phyloP scores from a whole-genome alignment of 2,329 filamentous ascomycete genomes.

The Clonostachys byssicola region DNA sequence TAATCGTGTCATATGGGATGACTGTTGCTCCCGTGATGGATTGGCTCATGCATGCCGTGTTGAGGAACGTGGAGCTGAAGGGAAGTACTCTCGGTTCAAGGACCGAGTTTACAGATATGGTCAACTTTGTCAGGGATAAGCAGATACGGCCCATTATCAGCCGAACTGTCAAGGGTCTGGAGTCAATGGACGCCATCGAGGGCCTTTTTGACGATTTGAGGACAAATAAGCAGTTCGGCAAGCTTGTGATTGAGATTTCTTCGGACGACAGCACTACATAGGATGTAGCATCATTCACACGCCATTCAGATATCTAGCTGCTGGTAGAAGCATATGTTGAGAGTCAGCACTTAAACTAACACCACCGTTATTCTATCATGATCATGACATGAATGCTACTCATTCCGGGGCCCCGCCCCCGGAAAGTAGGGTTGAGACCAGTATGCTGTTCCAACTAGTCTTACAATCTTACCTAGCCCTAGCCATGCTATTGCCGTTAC shows the following conservation, averaged over 20 bases:
- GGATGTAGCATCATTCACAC: too few relatives aligned
- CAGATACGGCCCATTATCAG: constrained; percentile 76
- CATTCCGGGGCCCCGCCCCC: too few relatives aligned
- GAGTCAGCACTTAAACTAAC: too few relatives aligned
- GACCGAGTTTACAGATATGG: constrained; percentile 87
- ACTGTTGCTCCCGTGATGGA: constrained; percentile 81
- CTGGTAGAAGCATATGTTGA: too few relatives aligned
- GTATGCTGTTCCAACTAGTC: too few relatives aligned
- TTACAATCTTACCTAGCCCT: too few relatives aligned
- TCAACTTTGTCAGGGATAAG: constrained; percentile 71
- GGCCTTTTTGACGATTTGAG: constrained; percentile 85
- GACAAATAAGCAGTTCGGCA: constrained; percentile 82
- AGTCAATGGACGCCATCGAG: constrained; percentile 76
- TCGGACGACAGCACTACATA: too few relatives aligned
- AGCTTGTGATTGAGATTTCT: constrained; percentile 73
- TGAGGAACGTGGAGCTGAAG: constrained; percentile 83
- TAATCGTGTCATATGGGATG: constrained; percentile 88
- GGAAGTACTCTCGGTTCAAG: constrained; percentile 93
- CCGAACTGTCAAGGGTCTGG: constrained; percentile 66
- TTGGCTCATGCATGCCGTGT: constrained; percentile 76
- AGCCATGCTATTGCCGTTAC: too few relatives aligned
- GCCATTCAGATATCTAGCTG: too few relatives aligned
- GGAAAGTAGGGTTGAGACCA: too few relatives aligned
- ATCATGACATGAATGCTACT: too few relatives aligned
- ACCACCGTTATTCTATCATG: too few relatives aligned